Percentiles rank a stretch among this genome's conserved stretches.
Evolutionary conservation across 768 basidiomycete species (phyloP).

Genomic region (Serendipita vermifera): DNA sequence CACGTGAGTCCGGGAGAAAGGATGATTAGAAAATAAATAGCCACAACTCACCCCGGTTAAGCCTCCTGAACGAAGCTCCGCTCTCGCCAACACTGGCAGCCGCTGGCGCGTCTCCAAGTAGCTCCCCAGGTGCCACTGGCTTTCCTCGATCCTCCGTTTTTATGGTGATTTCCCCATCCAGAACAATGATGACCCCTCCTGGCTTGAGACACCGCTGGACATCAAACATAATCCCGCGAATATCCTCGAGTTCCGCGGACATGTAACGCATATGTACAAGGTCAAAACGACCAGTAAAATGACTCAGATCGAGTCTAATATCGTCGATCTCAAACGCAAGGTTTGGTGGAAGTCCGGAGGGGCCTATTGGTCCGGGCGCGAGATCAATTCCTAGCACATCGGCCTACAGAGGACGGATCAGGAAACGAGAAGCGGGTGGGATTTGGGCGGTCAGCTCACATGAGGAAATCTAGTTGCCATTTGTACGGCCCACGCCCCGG

Average conservation of each 20-base stretch:
- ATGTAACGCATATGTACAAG: background rate
- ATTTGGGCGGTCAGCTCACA: too few relatives aligned
- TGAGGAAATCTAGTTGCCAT: background rate
- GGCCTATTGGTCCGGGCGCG: background rate
- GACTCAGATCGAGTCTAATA: background rate
- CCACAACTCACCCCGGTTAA: background rate
- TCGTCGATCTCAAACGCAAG: background rate
- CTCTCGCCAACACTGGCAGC: background rate
- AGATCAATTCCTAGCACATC: background rate
- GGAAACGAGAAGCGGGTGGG: too few relatives aligned
- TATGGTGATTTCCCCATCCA: background rate
- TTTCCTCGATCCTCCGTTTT: background rate
- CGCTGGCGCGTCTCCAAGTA: background rate
- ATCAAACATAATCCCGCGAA: background rate
- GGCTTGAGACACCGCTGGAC: conserved; percentile 8
- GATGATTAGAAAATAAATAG: background rate
- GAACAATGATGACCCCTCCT: conserved; percentile 7
- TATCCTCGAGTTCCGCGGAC: background rate
- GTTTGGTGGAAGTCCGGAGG: background rate
- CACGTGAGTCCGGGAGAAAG: background rate
- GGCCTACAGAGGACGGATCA: too few relatives aligned
- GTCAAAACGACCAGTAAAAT: background rate
- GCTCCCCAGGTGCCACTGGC: background rate
- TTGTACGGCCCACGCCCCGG: conserved; percentile 4
- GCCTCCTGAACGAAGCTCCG: background rate